Base-by-base conservation (phyloP, 306 rosid species). In the Vachellia collinsii region DNA sequence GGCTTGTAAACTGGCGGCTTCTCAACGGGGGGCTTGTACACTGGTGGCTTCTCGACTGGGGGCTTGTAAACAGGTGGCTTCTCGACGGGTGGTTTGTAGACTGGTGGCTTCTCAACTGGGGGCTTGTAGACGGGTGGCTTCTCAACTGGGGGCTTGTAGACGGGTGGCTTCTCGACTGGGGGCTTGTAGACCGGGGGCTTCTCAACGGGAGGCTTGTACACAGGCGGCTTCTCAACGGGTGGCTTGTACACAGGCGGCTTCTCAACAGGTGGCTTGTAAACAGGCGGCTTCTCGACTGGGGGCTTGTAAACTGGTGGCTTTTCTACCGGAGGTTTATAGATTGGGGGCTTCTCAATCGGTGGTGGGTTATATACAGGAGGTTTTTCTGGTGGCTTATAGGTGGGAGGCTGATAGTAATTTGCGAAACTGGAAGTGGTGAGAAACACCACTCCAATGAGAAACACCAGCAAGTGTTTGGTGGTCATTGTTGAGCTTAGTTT, bases 401-500 rank as follows among this genome's bases (percentile, higher is more conserved):
- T 13, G 0, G 75, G 75, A 20, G 74, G 73, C 0, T 68, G 17
- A 23, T 23, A 10, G 75, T 47, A 70, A 25, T 12, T 6, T 0
- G 61, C 70, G 10, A 37, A 65, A 6, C 6, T 37, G 0, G 70
- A 37, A 37, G 70, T 65, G 70, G 70, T 65, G 44, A 65, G 19
- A 37, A 65, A 37, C 70, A 65, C 70, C 70, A 58, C 41, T 17
- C 59, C 70, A 42, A 75, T 37, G 17, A 75, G 65, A n/a, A 42
- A 13, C 41, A 43, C 42, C 7, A 75, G 10, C 56, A 59, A 58
- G 58, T 41, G 53, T 7, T 14, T 20, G 53, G 43, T 5, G 19
- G 42, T 11, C 69, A 75, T 75, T n/a, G 36, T 48, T 3, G 22
- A 16, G 11, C 9, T 29, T 42, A 19, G 50, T 4, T 19, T 54